Percentiles rank a stretch among this genome's conserved stretches.
These are phyloP conservation scores for Chaetomium sp. DNA, from an alignment of 2,329 filamentous ascomycete genomes.

Conservation along the genomic window DNA sequence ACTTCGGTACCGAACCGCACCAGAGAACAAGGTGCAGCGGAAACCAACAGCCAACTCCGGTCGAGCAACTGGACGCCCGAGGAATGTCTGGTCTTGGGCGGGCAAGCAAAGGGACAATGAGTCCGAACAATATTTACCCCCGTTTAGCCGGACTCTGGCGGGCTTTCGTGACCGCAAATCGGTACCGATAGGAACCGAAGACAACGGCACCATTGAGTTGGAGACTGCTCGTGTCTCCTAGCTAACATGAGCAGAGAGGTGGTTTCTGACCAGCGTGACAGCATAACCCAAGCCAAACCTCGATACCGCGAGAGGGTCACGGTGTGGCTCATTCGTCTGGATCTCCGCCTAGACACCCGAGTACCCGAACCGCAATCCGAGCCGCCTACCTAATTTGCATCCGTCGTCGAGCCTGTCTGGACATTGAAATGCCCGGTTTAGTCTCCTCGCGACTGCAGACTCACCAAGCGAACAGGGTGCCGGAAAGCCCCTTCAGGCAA, in stretches of 20 bases:
- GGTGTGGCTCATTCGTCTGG: not conserved
- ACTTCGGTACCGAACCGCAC: slow-evolving; percentile 5
- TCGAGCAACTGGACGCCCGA: not conserved
- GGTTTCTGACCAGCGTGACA: not conserved
- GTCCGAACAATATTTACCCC: not conserved
- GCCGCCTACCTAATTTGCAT: not conserved
- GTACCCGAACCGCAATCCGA: not conserved
- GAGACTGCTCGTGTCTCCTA: not conserved
- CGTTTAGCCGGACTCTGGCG: not conserved
- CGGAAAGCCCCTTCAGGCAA: not conserved
- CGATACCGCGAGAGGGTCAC: not conserved
- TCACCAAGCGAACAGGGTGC: not conserved
- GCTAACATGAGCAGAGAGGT: not conserved
- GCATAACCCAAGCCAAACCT: not conserved
- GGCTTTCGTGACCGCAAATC: not conserved
- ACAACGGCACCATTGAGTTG: not conserved
- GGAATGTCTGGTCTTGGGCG: not conserved
- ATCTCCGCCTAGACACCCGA: not conserved
- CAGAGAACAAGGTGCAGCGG: not conserved
- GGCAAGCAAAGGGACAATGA: not conserved
- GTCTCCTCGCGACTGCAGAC: not conserved
- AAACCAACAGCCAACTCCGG: slow-evolving; percentile 2
- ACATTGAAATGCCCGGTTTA: not conserved
- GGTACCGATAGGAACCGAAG: not conserved
- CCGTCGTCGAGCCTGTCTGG: not conserved